These are phyloP conservation scores for Solanum virginianum DNA, from an alignment of 257 asterid species.

Conservation along the genomic window DNA sequence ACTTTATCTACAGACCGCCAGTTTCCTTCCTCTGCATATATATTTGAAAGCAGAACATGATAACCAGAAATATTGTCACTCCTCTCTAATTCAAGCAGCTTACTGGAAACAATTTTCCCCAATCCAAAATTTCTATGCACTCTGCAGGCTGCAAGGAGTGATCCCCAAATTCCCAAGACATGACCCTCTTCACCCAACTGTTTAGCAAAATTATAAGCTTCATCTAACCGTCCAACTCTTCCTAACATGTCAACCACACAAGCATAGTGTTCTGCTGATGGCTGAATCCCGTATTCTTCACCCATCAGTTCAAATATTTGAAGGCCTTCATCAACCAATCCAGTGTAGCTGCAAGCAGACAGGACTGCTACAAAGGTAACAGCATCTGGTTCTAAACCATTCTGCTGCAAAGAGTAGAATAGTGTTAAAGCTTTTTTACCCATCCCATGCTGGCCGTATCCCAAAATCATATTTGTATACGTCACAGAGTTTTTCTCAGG, in stretches of 20 bases:
- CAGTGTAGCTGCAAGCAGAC: constrained; percentile 76
- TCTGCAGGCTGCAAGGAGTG: constrained; percentile 72
- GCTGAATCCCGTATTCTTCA: constrained; percentile 36
- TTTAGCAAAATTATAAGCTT: constrained; percentile 57
- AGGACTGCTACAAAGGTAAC: constrained; percentile 55
- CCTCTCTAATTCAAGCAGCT: constrained; percentile 50
- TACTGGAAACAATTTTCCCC: constrained; percentile 66
- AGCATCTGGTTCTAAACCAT: constrained; percentile 37
- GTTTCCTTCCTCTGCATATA: constrained; percentile 81
- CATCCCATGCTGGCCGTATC: constrained; percentile 89
- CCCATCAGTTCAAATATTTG: constrained; percentile 56
- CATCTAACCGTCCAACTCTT: constrained; percentile 73
- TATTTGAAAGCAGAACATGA: constrained; percentile 68
- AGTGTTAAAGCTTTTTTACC: constrained; percentile 54
- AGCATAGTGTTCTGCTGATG: constrained; percentile 60
- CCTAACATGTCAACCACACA: constrained; percentile 85
- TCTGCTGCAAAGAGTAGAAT: constrained; percentile 41
- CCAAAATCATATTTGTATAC: constrained; percentile 79
- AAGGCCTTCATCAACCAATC: constrained; percentile 60
- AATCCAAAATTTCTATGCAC: constrained; percentile 52
- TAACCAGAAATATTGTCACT: constrained; percentile 38
- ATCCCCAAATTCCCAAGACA: constrained; percentile 67
- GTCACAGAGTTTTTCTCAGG: constrained; percentile 59
- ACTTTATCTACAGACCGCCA: constrained; percentile 54
- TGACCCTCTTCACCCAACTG: constrained; percentile 43